Percentiles rank a stretch among this genome's conserved stretches.
Conservation (phyloP, 768 basidiomycete species). For the Daedaleopsis nitida region DNA sequence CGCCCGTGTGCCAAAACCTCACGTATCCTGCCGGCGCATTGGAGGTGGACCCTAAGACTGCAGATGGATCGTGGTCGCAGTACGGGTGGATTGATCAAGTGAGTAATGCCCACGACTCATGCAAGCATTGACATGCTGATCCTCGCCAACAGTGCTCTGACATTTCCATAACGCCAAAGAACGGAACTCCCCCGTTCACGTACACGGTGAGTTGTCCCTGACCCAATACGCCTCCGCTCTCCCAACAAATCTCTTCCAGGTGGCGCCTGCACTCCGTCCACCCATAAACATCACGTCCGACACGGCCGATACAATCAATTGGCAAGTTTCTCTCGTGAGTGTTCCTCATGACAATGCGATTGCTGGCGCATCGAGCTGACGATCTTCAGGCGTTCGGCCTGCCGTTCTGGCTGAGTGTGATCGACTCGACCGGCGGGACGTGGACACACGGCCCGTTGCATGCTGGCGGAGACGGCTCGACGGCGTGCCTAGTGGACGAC, state of each 20-base stretch:
- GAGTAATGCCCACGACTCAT: conserved; percentile 3
- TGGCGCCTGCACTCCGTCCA: conserved; percentile 62
- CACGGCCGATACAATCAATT: conserved; percentile 48
- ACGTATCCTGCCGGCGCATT: conserved; percentile 46
- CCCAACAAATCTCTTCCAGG: conserved; percentile 33
- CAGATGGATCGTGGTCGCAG: conserved; percentile 53
- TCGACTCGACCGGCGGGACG: conserved; percentile 48
- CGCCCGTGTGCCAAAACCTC: conserved; percentile 52
- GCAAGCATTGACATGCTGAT: background rate
- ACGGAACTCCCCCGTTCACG: conserved; percentile 61
- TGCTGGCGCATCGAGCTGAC: conserved; percentile 20
- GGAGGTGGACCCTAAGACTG: conserved; percentile 45
- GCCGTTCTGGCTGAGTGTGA: conserved; percentile 58
- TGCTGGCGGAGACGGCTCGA: conserved; percentile 45
- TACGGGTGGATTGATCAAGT: conserved; percentile 64
- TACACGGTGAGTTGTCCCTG: conserved; percentile 45
- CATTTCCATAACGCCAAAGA: conserved; percentile 51
- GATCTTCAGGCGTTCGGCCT: conserved; percentile 47
- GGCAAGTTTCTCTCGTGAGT: conserved; percentile 51
- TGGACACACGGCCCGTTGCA: conserved; percentile 66
- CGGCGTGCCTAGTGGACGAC: conserved; percentile 40
- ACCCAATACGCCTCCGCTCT: background rate
- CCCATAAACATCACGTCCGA: conserved; percentile 57
- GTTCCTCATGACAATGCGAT: too few relatives aligned
- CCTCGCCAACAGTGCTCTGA: conserved; percentile 52